phyloP scores from a whole-genome alignment of 768 basidiomycete species.

The Xerocomus potaroensis region DNA sequence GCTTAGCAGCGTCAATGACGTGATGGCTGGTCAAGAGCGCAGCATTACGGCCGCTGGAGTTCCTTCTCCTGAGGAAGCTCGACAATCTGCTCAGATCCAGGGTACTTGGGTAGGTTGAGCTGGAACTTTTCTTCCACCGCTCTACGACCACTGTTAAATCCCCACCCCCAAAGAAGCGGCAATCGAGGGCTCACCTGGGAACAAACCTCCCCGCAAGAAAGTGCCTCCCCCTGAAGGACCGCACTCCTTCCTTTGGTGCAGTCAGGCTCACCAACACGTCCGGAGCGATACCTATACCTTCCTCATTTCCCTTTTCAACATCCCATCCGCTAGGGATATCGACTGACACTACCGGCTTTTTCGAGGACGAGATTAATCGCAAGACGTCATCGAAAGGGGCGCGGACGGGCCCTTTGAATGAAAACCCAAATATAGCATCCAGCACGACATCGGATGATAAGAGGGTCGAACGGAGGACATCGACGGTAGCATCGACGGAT shows the following conservation, averaged over 20 bases:
- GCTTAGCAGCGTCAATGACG: too few relatives aligned
- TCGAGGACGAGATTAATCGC: constrained; percentile 54
- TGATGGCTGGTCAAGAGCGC: too few relatives aligned
- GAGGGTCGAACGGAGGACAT: constrained; percentile 47
- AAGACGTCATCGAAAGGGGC: constrained; percentile 82
- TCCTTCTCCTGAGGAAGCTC: constrained; percentile 45
- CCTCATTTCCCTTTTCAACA: constrained; percentile 69
- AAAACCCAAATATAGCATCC: constrained; percentile 98
- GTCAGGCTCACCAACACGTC: constrained; percentile 87
- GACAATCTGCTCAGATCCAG: constrained; percentile 77
- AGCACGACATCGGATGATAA: constrained; percentile 74
- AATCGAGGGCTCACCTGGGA: constrained; percentile 58
- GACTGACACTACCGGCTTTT: constrained; percentile 84
- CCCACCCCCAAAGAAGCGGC: background rate
- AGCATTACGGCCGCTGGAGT: constrained; percentile 3
- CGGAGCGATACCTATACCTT: constrained; percentile 58
- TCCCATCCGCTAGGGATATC: constrained; percentile 99
- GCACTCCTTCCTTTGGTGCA: constrained; percentile 88
- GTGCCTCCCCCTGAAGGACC: constrained; percentile 73
- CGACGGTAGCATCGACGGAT: constrained; percentile 42
- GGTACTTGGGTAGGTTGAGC: constrained; percentile 80
- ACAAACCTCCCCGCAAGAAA: constrained; percentile 95
- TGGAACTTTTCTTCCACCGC: constrained; percentile 65
- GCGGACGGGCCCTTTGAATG: constrained; percentile 88
- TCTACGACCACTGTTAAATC: constrained; percentile 37